Evolutionary conservation across 495 filamentous ascomycete genomes (phyloP), one percentile per base, ranked within the genome.

Genomic region (Tuber magnatum): DNA sequence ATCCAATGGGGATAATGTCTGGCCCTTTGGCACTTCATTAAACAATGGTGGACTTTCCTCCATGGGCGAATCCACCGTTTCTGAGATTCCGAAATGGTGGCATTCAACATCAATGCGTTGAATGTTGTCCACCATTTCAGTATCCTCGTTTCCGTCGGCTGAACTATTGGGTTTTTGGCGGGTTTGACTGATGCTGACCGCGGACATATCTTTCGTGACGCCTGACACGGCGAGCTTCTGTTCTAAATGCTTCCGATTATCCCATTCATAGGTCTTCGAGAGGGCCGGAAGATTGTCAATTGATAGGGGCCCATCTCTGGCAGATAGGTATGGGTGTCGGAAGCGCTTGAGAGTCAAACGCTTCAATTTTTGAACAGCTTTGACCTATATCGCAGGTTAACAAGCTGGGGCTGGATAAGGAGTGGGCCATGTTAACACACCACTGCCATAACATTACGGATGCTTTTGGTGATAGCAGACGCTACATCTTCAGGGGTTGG

Each of bases 401-500:
- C 81, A 71, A 81, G 72, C 51, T 40, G 3, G 8, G 5, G n/a
- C 16, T 51, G 69, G 4, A 12, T 41, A 56, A 72, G 68, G 38
- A 72, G 48, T 35, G 41, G 39, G 32, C 41, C 41, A 3, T 22
- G 68, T 68, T 20, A 12, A 84, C 92, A 82, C 88, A 97, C 94
- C 76, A 99, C 91, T 39, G 90, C 91, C 74, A 98, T 84, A 6
- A 97, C 86, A 78, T 94, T 90, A 70, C 88, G 89, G 85, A 99
- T 92, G 77, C 92, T 96, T 14, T 87, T 88, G 1, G 95, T 98
- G 73, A 99, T 97, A 39, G 96, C 96, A 69, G 90, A 88, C 75
- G 95, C 92, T 80, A 97, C 88, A 83, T 99, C 95, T 72, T 93
- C 91, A 71, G 94, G 90, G 42, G 93, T 98, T 4, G 95, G 94